Percentiles rank a stretch among this genome's conserved stretches.
These are phyloP conservation scores for Wallacemonas sp. DNA, from an alignment of 208 protist genomes.

Conservation along the genomic window DNA sequence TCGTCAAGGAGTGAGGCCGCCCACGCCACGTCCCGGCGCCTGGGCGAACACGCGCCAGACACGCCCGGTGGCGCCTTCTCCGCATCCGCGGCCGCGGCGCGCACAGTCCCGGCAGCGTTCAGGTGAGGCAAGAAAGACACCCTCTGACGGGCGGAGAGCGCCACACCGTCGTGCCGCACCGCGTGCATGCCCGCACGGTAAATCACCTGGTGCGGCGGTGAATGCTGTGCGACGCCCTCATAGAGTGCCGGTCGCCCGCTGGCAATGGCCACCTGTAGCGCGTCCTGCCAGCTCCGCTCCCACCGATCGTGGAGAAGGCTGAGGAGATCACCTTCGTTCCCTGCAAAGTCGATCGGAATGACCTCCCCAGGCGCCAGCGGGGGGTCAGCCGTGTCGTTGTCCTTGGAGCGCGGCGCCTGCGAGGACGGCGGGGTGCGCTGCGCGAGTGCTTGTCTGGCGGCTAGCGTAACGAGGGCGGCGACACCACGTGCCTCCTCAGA, in stretches of 20 bases:
- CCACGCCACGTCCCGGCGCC: background rate
- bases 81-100: background rate
- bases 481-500: constrained; percentile 15
- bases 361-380: constrained; percentile 11
- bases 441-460: background rate
- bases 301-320: constrained; percentile 56
- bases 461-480: constrained; percentile 17
- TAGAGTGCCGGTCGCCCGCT: constrained; percentile 35
- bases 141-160: constrained; percentile 30
- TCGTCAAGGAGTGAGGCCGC: constrained; percentile 22
- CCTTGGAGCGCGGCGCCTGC: constrained; percentile 9
- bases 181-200: constrained; percentile 22
- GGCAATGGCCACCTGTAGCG: constrained; percentile 48
- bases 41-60: background rate
- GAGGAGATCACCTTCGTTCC: constrained; percentile 22
- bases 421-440: background rate
- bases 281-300: constrained; percentile 58
- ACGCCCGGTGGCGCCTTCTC: background rate
- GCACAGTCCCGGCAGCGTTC: background rate
- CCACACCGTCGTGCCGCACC: background rate
- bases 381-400: background rate
- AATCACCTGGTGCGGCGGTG: constrained; percentile 29
- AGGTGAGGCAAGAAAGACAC: constrained; percentile 32
- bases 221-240: constrained; percentile 23
- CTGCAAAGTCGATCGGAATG: constrained; percentile 36